Evolutionary conservation across 805 yeast genomes (phyloP), one percentile per base, ranked within the genome.

Genomic region (Yamadazyma ubonensis): DNA sequence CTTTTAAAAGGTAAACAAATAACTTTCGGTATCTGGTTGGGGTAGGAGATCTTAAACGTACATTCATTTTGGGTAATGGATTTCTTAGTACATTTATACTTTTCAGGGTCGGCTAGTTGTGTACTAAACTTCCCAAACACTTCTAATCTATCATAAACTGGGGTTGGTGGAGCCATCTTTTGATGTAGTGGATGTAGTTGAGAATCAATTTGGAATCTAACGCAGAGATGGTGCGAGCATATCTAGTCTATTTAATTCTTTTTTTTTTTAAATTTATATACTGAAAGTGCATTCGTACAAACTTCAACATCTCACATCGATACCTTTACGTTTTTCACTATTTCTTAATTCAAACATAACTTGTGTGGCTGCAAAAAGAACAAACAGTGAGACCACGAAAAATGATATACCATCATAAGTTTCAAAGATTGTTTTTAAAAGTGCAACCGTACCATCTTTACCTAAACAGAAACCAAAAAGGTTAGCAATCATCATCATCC

Each of bases 401-500:
- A 87, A 84, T 16, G 65, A 63, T 28, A 85, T 56, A 0, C 98
- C 98, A 7, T 72, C 67, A 12, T 67, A 59, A 0, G 98, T 88
- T 18, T 76, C 69, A 51, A 89, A 77, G 77, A 91, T 81, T 39
- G 82, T 90, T 15, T 59, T 54, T 16, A 91, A 64, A 48, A 91
- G 71, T 29, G 73, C 67, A 19, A 71, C 49, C 19, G 90, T 80
- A 1, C 99, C 99, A 44, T 88, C 96, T 20, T 81, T 70, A 6
- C 97, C 98, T 23, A 93, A 71, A 52, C 97, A 93, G 61, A 93
- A 93, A 0, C 99, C 99, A 55, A 85, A 88, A 38, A 95, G 64
- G 54, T 93, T 93, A 11, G 98, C 98, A 48, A 89, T 75, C 89
- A 93, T 89, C 99, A 93, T 91, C 83, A 91, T 76, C 96, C 96